Conservation (phyloP, 148 eudicot species). For the Polygonum maritimum region DNA sequence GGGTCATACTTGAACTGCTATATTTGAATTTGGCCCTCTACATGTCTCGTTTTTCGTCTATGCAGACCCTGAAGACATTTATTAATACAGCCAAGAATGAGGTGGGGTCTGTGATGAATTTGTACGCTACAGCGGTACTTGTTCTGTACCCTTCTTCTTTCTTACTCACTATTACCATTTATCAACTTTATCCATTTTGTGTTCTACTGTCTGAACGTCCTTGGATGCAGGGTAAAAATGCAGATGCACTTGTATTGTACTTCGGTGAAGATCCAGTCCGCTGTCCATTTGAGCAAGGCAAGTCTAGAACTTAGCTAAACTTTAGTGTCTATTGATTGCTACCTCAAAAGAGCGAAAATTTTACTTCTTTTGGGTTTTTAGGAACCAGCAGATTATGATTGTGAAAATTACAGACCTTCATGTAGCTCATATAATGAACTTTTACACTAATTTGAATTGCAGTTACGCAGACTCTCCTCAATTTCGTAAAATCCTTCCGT, state of each 20-base stretch:
- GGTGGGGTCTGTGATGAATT: slow-evolving; percentile 52
- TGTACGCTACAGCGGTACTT: slow-evolving; percentile 71
- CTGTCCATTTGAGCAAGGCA: slow-evolving; percentile 96
- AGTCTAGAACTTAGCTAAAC: not conserved
- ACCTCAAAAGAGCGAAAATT: not conserved
- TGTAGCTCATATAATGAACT: not conserved
- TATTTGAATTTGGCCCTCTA: not conserved
- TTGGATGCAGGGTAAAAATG: slow-evolving; percentile 76
- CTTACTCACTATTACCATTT: slow-evolving; percentile 20
- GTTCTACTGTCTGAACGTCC: not conserved
- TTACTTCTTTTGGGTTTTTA: no score
- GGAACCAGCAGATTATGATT: not conserved
- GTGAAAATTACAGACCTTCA: not conserved
- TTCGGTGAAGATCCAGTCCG: slow-evolving; percentile 94
- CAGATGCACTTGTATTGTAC: slow-evolving; percentile 81
- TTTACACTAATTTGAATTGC: slow-evolving; percentile 20
- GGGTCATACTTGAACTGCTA: not conserved
- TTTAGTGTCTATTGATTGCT: not conserved
- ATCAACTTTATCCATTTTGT: slow-evolving; percentile 4
- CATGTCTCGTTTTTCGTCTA: not conserved
- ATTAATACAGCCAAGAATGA: slow-evolving; percentile 61
- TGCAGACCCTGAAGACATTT: slow-evolving; percentile 66
- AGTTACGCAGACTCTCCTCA: slow-evolving; percentile 72
- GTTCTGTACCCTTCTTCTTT: slow-evolving; percentile 10
- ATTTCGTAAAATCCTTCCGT: slow-evolving; percentile 70